Conservation (phyloP, 179 eudicot genomes). For the Vitellaria paradoxa region DNA sequence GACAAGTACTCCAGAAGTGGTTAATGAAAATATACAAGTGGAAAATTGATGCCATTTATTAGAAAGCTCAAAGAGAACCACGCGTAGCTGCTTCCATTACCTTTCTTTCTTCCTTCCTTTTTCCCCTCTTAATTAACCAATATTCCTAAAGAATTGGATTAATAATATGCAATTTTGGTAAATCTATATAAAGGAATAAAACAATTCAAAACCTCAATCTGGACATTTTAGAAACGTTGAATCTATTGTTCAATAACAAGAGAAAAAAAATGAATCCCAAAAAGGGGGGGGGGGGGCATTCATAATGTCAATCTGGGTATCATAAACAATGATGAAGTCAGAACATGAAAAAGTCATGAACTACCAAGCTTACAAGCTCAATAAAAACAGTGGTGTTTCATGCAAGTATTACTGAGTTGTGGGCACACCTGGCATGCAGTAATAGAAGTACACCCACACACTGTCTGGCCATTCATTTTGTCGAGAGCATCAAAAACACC, state of each 20-base stretch:
- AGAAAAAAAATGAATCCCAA: neutral
- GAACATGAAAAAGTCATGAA: neutral
- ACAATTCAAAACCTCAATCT: neutral
- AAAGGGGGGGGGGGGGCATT: neutral
- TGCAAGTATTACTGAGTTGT: constrained; percentile 3
- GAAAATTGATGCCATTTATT: constrained; percentile 5
- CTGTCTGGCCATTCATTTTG: constrained; percentile 73
- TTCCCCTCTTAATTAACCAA: neutral
- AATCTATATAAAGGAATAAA: neutral
- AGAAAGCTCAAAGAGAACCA: neutral
- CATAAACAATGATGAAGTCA: neutral
- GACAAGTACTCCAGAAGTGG: neutral
- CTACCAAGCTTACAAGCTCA: neutral
- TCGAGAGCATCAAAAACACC: constrained; percentile 84
- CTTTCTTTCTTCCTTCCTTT: neutral
- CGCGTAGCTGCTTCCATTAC: neutral
- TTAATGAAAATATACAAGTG: neutral
- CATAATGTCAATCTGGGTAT: neutral
- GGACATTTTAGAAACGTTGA: neutral
- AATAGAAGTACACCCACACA: constrained; percentile 84
- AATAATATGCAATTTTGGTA: neutral
- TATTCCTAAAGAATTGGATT: neutral
- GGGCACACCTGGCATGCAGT: constrained; percentile 88
- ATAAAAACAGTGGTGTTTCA: neutral
- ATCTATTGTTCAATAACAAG: neutral